Evolutionary conservation across 805 yeast species (phyloP).

Genomic region (Candida ovalis): DNA sequence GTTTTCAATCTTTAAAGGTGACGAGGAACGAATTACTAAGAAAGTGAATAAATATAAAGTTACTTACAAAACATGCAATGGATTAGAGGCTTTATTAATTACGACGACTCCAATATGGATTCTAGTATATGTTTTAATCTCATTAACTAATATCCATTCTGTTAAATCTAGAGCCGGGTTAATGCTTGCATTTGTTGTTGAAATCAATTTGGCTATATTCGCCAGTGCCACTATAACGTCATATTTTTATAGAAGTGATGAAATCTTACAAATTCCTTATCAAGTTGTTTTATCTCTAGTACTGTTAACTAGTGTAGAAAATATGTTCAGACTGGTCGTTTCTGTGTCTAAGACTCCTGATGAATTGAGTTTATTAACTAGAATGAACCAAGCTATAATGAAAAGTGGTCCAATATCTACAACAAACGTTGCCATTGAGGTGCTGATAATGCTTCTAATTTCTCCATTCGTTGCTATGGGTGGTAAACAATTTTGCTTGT

Average conservation of each 20-base stretch:
- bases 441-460: constrained; percentile 19
- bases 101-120: constrained; percentile 20
- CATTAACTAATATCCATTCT: constrained; percentile 38
- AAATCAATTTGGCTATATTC: constrained; percentile 35
- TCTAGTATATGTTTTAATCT: constrained; percentile 25
- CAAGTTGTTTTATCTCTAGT: constrained; percentile 39
- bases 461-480: constrained; percentile 27
- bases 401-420: constrained; percentile 37
- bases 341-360: constrained; percentile 38
- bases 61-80: constrained; percentile 6
- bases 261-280: constrained; percentile 36
- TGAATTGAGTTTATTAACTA: constrained; percentile 37
- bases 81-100: constrained; percentile 20
- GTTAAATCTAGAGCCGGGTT: constrained; percentile 47
- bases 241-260: constrained; percentile 31
- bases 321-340: constrained; percentile 42
- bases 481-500: constrained; percentile 40
- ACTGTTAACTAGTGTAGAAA: constrained; percentile 42
- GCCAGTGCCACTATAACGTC: constrained; percentile 43
- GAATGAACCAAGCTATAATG: constrained; percentile 35
- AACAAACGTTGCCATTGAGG: constrained; percentile 26
- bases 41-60: constrained; percentile 15
- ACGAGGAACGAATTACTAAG: constrained; percentile 1
- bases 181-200: constrained; percentile 39
- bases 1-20: not conserved